Base-by-base conservation (phyloP, 83 land plant genomes). In the Thuja plicata region DNA sequence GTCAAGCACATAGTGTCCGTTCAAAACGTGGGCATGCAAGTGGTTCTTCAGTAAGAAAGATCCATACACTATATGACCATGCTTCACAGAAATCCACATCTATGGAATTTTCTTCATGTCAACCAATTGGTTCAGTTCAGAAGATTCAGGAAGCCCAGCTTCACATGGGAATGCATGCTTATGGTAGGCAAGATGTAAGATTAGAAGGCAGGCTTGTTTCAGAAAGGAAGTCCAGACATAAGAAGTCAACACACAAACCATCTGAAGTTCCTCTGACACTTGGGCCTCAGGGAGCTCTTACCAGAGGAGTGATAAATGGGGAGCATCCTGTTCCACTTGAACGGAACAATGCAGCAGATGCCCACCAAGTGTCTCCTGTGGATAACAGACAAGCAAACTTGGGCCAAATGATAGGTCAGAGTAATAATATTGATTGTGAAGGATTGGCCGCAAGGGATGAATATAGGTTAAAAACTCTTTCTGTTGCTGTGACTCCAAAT, bases 261-360 rank as follows among this genome's bases (percentile, higher is more conserved):
- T 74, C 87, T 50, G 94, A 92, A 66, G 90, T 92, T 66, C 86
- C 55, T 30, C 34, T 89, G 35, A 89, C 90, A 54, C 87, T 93
- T 78, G 94, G 89, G 40, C 94, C 94, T 38, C 94, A 92, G 41
- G 94, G 94, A 46, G 92, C 89, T 43, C 90, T 92, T 80, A 94
- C 92, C 41, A 88, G 90, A 88, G 91, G 93, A 60, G 77, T 77
- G 74, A 50, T 80, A 70, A 80, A 85, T 2, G 88, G 94, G 50
- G 87, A 54, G 19, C 91, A 89, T 11, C 91, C 93, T 50, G 17
- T 89, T 50, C 52, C 80, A 54, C 76, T 87, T 5, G 17, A 17
- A 6, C 52, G 21, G n/a, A 88, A 90, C 89, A 88, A 54, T 21
- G 32, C 89, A 27, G 88, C 89, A 32, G 92, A 91, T 89, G 88